Evolutionary conservation across 2,329 filamentous ascomycete species (phyloP).

Genomic region (Helotiales sp.): DNA sequence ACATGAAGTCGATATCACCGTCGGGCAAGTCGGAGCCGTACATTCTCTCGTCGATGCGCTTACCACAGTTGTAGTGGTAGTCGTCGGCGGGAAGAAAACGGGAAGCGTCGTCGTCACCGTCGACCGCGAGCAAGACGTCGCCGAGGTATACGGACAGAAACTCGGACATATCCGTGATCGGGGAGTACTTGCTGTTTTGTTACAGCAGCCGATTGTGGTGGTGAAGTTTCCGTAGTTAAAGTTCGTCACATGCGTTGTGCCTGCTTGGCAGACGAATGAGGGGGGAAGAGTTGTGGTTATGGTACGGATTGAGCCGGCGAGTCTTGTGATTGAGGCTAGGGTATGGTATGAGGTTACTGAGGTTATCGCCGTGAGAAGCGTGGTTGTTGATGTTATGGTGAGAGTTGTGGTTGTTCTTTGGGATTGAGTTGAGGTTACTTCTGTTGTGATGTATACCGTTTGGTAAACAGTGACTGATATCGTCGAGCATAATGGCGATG

Average conservation of each 20-base stretch:
- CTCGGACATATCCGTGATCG: conserved; percentile 18
- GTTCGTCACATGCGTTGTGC: conserved; percentile 30
- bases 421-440: conserved; percentile 11
- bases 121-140: conserved; percentile 12
- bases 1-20: background rate
- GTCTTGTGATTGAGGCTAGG: conserved; percentile 5
- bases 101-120: conserved; percentile 16
- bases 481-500: conserved; percentile 3
- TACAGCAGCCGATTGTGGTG: conserved; percentile 24
- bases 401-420: background rate
- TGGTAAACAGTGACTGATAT: conserved; percentile 18
- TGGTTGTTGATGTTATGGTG: conserved; percentile 1
- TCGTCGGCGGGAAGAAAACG: conserved; percentile 8
- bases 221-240: conserved; percentile 31
- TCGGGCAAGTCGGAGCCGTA: conserved; percentile 8
- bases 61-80: background rate
- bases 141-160: conserved; percentile 18
- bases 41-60: background rate
- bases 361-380: background rate
- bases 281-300: conserved; percentile 15
- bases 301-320: conserved; percentile 39
- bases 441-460: conserved; percentile 20
- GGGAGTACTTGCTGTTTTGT: conserved; percentile 18
- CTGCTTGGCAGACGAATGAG: conserved; percentile 25
- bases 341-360: conserved; percentile 15